Percentiles rank a stretch among this genome's conserved stretches.
Evolutionary conservation across 1,284 basidiomycete species (phyloP).

Genomic region (Ceratobasidium sp.): DNA sequence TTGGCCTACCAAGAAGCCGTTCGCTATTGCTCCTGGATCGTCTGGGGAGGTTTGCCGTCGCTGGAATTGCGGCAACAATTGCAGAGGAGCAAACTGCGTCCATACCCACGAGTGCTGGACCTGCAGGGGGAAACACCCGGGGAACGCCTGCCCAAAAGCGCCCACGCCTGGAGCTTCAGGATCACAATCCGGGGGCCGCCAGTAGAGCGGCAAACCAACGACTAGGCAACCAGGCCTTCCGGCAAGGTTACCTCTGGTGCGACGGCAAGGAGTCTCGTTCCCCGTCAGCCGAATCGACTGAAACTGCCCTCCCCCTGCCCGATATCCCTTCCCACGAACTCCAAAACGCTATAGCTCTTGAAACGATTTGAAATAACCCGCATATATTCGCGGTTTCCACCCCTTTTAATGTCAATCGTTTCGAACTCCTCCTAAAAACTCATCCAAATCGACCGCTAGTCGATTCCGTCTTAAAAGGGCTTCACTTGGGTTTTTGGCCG

Average conservation of each 20-base stretch:
- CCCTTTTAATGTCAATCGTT: constrained; percentile 50
- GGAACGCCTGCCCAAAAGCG: constrained; percentile 1
- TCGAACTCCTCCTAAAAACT: no score
- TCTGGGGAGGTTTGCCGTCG: neutral
- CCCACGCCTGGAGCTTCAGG: neutral
- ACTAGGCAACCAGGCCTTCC: neutral
- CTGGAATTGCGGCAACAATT: neutral
- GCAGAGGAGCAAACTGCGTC: no score
- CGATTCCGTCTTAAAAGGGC: constrained; percentile 47
- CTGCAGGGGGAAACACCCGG: neutral
- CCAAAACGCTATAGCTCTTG: neutral
- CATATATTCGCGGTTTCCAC: constrained; percentile 51
- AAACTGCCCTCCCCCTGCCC: constrained; percentile 37
- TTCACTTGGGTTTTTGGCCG: constrained; percentile 55
- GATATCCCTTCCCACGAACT: constrained; percentile 18
- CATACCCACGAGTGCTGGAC: neutral
- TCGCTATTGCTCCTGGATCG: neutral
- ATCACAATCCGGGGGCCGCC: constrained; percentile 2
- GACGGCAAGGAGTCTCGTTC: neutral
- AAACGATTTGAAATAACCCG: constrained; percentile 38
- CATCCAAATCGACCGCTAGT: constrained; percentile 53
- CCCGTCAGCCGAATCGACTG: constrained; percentile 43
- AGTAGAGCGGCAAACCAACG: neutral
- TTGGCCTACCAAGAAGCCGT: neutral
- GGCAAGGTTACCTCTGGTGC: constrained; percentile 30